These are phyloP conservation scores for Penicillium ochrochloron DNA, from an alignment of 495 filamentous ascomycete genomes.

Conservation along the genomic window DNA sequence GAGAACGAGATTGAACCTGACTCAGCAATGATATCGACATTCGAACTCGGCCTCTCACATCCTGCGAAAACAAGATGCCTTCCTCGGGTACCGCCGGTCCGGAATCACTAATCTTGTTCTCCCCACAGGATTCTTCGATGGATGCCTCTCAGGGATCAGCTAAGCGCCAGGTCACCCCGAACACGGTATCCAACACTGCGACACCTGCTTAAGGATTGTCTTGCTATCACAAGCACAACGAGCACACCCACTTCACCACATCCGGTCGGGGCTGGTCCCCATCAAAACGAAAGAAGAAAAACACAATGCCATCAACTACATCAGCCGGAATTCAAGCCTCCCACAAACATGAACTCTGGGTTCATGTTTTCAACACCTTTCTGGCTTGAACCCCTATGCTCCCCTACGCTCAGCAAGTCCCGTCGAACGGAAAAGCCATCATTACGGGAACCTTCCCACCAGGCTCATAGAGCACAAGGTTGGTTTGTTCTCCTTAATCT, in stretches of 20 bases:
- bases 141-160: constrained; percentile 38
- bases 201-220: constrained; percentile 41
- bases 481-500: constrained; percentile 39
- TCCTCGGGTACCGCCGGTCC: constrained; percentile 26
- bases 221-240: background rate
- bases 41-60: constrained; percentile 25
- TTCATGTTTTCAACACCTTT: background rate
- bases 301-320: background rate
- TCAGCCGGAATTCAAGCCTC: constrained; percentile 21
- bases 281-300: constrained; percentile 12
- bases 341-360: no score
- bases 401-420: constrained; percentile 16
- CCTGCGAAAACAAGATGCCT: constrained; percentile 22
- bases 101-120: constrained; percentile 44
- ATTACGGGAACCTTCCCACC: constrained; percentile 19
- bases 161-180: constrained; percentile 48
- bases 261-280: constrained; percentile 45
- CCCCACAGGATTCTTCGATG: constrained; percentile 37
- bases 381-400: background rate
- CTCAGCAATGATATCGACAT: constrained; percentile 31
- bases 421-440: constrained; percentile 6
- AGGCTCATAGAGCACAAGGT: constrained; percentile 41
- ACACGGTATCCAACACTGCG: constrained; percentile 34
- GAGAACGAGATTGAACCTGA: constrained; percentile 31
- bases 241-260: background rate